phyloP scores from a whole-genome alignment of 1,284 basidiomycete species.

The Ceratorhiza oryzae-sativae region DNA sequence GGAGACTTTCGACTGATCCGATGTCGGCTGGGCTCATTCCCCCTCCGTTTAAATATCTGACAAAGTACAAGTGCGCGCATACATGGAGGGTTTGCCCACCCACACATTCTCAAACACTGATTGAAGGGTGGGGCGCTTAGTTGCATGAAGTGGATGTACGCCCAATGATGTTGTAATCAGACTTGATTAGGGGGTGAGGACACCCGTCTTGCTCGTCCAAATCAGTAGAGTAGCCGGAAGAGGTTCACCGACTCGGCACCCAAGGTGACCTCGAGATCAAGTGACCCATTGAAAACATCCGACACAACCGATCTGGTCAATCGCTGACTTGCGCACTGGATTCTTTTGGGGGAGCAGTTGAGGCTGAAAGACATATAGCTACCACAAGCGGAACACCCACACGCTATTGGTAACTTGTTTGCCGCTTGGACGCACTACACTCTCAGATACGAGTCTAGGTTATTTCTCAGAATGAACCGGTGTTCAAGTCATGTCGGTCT shows the following conservation, averaged over 20 bases:
- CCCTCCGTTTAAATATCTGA: constrained; percentile 17
- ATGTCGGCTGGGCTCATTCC: constrained; percentile 1
- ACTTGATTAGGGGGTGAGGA: neutral
- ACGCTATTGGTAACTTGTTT: neutral
- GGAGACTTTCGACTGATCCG: neutral
- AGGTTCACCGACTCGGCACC: neutral
- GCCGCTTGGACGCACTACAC: neutral
- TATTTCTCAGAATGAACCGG: too few relatives aligned
- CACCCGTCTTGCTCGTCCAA: neutral
- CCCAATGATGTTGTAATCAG: neutral
- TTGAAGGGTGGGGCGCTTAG: neutral
- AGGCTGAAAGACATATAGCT: neutral
- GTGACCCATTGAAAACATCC: neutral
- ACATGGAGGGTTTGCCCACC: neutral
- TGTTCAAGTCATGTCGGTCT: neutral
- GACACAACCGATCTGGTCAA: neutral
- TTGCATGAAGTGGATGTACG: neutral
- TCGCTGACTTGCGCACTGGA: neutral
- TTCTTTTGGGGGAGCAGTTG: neutral
- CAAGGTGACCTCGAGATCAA: neutral
- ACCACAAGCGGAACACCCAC: neutral
- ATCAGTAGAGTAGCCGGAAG: neutral
- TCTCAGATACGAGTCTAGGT: neutral
- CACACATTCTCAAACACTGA: neutral
- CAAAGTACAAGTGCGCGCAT: constrained; percentile 5